Conservation (phyloP, 306 rosid genomes). For the Rosa rugosa region DNA sequence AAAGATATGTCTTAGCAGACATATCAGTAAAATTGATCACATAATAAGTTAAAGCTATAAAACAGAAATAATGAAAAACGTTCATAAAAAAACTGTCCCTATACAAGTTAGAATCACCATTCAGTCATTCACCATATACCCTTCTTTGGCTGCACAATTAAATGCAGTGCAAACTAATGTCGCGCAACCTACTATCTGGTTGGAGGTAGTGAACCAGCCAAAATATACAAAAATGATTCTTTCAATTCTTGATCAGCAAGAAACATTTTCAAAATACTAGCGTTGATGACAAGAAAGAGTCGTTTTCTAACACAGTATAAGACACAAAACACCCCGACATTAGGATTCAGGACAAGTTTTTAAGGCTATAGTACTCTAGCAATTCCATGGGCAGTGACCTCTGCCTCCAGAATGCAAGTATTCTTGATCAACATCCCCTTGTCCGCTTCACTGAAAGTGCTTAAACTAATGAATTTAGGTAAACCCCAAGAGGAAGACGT, state of each 20-base stretch:
- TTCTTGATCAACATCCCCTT: slow-evolving; percentile 38
- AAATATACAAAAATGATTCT: not conserved
- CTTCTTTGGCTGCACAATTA: not conserved
- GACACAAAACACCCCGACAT: not conserved
- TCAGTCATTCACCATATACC: too few species aligned
- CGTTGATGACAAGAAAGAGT: not conserved
- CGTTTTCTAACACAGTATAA: not conserved
- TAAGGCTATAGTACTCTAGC: slow-evolving; percentile 21
- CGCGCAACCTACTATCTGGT: not conserved
- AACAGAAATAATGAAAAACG: too few species aligned
- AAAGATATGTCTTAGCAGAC: too few species aligned
- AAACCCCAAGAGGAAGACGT: slow-evolving; percentile 28
- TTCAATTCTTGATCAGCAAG: not conserved
- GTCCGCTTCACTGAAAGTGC: slow-evolving; percentile 21
- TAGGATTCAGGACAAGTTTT: not conserved
- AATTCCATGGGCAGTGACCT: slow-evolving; percentile 45
- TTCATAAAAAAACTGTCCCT: too few species aligned
- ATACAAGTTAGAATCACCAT: too few species aligned
- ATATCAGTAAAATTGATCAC: too few species aligned
- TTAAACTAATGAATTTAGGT: slow-evolving; percentile 19
- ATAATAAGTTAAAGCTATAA: too few species aligned
- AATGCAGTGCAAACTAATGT: not conserved
- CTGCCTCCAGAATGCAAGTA: slow-evolving; percentile 44
- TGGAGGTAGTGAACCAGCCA: not conserved
- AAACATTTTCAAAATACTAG: not conserved